These are phyloP conservation scores for Aspergillus neotritici DNA, from an alignment of 2,329 filamentous ascomycete genomes.

Conservation along the genomic window DNA sequence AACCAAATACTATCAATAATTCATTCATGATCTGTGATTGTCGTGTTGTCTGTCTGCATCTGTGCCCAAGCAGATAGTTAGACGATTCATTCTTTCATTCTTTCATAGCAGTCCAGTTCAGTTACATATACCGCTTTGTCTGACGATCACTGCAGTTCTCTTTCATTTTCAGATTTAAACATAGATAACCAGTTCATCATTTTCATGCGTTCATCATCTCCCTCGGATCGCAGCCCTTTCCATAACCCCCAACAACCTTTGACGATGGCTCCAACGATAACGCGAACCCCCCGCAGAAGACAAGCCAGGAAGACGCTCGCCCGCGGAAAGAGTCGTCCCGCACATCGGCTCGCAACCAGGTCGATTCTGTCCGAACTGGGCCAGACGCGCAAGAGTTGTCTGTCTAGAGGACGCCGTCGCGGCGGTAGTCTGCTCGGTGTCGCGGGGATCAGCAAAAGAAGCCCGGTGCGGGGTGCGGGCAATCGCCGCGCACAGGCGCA, in stretches of 20 bases:
- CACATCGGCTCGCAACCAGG: constrained; percentile 5
- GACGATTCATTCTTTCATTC: no score
- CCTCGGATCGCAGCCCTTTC: background rate
- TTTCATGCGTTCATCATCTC: background rate
- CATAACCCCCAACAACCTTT: background rate
- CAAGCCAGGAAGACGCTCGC: constrained; percentile 4
- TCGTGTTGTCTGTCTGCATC: no score
- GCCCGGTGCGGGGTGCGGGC: background rate
- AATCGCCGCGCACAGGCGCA: constrained; percentile 1
- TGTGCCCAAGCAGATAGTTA: no score
- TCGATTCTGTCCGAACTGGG: constrained; percentile 12
- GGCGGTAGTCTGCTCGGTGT: constrained; percentile 2
- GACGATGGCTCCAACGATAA: constrained; percentile 13
- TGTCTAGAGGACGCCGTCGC: constrained; percentile 5
- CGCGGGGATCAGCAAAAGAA: constrained; percentile 5
- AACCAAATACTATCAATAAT: no score
- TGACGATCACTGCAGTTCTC: no score
- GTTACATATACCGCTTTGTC: no score
- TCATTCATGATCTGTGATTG: no score
- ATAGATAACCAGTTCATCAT: no score
- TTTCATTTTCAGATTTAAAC: no score
- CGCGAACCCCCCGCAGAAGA: constrained; percentile 9
- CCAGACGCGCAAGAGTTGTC: constrained; percentile 10
- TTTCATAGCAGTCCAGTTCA: no score
- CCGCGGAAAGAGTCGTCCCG: constrained; percentile 9